phyloP scores from a whole-genome alignment of 768 basidiomycete genomes.

The Russula lepida region DNA sequence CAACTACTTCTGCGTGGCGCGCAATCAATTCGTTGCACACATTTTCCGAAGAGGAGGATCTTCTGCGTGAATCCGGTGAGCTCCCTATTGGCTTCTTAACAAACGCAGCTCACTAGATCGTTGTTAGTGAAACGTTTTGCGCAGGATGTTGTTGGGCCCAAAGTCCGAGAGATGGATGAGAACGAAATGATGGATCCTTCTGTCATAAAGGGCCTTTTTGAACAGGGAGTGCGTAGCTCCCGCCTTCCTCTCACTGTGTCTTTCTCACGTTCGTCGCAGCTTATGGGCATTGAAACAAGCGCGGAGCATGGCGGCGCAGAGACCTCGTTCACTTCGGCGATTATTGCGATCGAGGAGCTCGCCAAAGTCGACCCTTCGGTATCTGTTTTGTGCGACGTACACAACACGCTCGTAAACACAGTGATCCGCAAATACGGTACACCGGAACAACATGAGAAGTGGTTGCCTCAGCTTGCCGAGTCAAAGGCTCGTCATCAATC shows the following conservation, averaged over 20 bases:
- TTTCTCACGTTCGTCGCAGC: conserved; percentile 34
- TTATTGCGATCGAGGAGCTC: conserved; percentile 95
- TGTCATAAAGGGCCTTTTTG: conserved; percentile 82
- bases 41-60: conserved; percentile 90
- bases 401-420: conserved; percentile 97
- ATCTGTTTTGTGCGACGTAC: conserved; percentile 94
- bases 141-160: conserved; percentile 79
- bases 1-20: conserved; percentile 13
- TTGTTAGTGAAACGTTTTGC: conserved; percentile 76
- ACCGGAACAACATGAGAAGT: conserved; percentile 78
- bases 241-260: neutral
- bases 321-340: conserved; percentile 87
- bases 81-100: neutral
- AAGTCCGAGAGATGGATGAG: conserved; percentile 97
- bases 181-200: conserved; percentile 87
- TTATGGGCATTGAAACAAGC: conserved; percentile 96
- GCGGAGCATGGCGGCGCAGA: conserved; percentile 80
- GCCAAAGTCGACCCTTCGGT: conserved; percentile 95
- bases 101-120: conserved; percentile 3
- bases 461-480: conserved; percentile 75
- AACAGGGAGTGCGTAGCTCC: conserved; percentile 69
- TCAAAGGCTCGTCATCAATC: conserved; percentile 46
- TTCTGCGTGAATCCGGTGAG: conserved; percentile 86
- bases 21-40: conserved; percentile 57
- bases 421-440: conserved; percentile 82